phyloP scores from a whole-genome alignment of 495 filamentous ascomycete genomes.

The Hypoxylon trugodes region DNA sequence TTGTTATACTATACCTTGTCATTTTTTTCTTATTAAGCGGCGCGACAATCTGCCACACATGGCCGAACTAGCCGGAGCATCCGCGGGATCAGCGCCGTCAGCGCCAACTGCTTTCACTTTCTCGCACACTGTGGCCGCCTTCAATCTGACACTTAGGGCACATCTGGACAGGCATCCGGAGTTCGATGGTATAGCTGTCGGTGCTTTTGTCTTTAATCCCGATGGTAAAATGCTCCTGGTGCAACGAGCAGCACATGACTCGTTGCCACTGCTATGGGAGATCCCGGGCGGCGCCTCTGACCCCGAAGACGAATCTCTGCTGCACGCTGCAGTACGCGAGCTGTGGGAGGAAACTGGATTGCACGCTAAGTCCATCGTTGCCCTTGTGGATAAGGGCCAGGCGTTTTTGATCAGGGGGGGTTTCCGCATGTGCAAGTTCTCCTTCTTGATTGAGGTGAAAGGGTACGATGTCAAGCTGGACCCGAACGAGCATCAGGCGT shows the following conservation, averaged over 20 bases:
- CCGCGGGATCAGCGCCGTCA: slow-evolving; percentile 11
- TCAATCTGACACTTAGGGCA: slow-evolving; percentile 34
- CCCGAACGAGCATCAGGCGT: slow-evolving; percentile 54
- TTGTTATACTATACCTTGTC: not conserved
- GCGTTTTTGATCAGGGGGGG: slow-evolving; percentile 52
- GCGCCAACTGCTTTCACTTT: slow-evolving; percentile 41
- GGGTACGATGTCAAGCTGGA: slow-evolving; percentile 48
- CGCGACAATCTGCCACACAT: slow-evolving; percentile 43
- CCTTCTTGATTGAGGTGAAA: slow-evolving; percentile 51
- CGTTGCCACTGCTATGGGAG: slow-evolving; percentile 61
- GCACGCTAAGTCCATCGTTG: slow-evolving; percentile 45
- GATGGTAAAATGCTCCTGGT: slow-evolving; percentile 54
- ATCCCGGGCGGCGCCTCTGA: slow-evolving; percentile 65
- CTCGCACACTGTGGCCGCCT: slow-evolving; percentile 29
- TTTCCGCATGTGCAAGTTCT: slow-evolving; percentile 45
- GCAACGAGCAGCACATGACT: slow-evolving; percentile 61
- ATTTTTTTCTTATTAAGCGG: not conserved
- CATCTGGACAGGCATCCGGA: slow-evolving; percentile 37
- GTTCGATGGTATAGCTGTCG: slow-evolving; percentile 41
- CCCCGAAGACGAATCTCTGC: slow-evolving; percentile 55
- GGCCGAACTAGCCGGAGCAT: slow-evolving; percentile 8
- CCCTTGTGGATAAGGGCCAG: slow-evolving; percentile 45
- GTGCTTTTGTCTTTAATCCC: slow-evolving; percentile 51
- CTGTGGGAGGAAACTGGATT: slow-evolving; percentile 66
- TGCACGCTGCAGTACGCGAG: slow-evolving; percentile 60